These are phyloP conservation scores for Amanita rimosa DNA, from an alignment of 768 basidiomycete species.

Conservation along the genomic window DNA sequence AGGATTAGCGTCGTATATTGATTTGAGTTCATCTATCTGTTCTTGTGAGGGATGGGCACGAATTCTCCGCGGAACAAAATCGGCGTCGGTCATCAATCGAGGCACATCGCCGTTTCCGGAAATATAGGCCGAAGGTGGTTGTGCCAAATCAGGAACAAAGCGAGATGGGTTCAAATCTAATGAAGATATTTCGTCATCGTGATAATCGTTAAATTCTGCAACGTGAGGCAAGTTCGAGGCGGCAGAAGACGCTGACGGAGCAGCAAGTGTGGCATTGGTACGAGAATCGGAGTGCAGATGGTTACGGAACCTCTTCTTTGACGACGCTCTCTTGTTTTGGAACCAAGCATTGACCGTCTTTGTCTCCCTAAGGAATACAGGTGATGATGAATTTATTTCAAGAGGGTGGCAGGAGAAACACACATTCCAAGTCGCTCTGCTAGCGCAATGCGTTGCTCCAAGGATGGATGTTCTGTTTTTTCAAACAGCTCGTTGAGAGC, in stretches of 20 bases:
- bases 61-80: conserved; percentile 44
- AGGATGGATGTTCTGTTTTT: conserved; percentile 60
- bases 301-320: conserved; percentile 52
- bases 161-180: conserved; percentile 23
- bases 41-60: conserved; percentile 52
- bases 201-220: conserved; percentile 30
- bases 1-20: conserved; percentile 48
- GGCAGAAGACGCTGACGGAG: conserved; percentile 22
- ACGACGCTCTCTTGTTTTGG: conserved; percentile 77
- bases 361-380: conserved; percentile 47
- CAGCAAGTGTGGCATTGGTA: conserved; percentile 6
- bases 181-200: conserved; percentile 33
- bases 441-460: conserved; percentile 55
- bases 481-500: conserved; percentile 75
- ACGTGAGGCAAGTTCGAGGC: conserved; percentile 18
- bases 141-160: conserved; percentile 20
- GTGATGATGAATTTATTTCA: conserved; percentile 8
- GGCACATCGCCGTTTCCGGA: conserved; percentile 36
- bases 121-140: conserved; percentile 29
- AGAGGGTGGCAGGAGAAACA: conserved; percentile 19
- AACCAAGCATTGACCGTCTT: conserved; percentile 85
- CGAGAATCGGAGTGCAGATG: conserved; percentile 17
- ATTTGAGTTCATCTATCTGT: conserved; percentile 61
- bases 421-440: conserved; percentile 71
- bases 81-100: conserved; percentile 38